Evolutionary conservation across 305 asterid genomes (phyloP).

Genomic region (Nicotiana rustica): DNA sequence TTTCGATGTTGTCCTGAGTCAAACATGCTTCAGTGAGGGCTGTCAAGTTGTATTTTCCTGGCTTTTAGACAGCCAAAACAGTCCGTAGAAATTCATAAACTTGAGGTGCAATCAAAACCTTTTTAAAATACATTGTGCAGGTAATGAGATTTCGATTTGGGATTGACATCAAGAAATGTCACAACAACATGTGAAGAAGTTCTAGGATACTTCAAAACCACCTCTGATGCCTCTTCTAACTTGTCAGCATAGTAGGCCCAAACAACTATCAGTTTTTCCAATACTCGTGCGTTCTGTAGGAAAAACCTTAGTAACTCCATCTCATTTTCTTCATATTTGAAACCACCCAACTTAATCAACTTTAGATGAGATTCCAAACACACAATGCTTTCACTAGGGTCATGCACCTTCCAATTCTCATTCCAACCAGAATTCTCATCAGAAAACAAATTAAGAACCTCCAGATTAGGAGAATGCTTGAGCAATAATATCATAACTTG

Average conservation of each 20-base stretch:
- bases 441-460: neutral
- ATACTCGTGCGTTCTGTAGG: constrained; percentile 1
- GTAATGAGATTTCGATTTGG: neutral
- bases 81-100: neutral
- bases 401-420: constrained; percentile 24
- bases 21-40: neutral
- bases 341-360: neutral
- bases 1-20: neutral
- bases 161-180: neutral
- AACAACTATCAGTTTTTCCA: neutral
- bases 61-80: neutral
- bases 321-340: neutral
- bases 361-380: constrained; percentile 19
- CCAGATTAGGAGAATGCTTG: constrained; percentile 32
- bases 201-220: constrained; percentile 1
- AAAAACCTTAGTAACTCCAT: constrained; percentile 6
- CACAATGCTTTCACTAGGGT: neutral
- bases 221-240: neutral
- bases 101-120: neutral
- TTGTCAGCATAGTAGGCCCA: neutral
- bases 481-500: constrained; percentile 21
- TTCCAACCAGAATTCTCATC: neutral
- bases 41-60: neutral
- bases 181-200: neutral
- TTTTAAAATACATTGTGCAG: neutral